Base-by-base conservation (phyloP, 257 asterid species). In the Solanum bulbocastanum region DNA sequence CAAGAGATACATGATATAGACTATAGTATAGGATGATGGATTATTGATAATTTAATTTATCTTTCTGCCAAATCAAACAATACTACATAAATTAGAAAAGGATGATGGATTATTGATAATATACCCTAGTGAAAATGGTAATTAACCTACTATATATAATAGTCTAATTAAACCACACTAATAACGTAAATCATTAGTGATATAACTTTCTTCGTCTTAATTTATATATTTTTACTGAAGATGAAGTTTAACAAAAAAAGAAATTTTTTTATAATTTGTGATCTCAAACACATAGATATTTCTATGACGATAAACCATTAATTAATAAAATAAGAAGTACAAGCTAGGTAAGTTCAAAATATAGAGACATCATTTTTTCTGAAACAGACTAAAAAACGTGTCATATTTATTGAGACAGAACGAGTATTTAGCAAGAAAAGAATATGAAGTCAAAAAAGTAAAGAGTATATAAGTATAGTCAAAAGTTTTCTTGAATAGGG, bases 251-350 rank as follows among this genome's bases (percentile, higher is more conserved):
- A 16, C 60, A 2, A 18, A 16, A 52, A 14, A 5, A 46, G 15
- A 8, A 49, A 1, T 49, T 5, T 5, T 14, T 4, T 46, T 5
- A 5, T 2, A 52, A 52, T 16, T 52, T 18, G 62, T 56, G n/a
- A 18, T 56, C 1, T 56, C 11, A 56, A 56, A 18, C 10, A 0
- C 5, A 56, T 56, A 18, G 22, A 56, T 56, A 56, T 56, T 56
- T 56, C 0, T 56, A 18, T 0, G 2, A 0, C 0, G 65, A 56
- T 56, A 18, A 56, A 56, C 9, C 4, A 56, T 56, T 56, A 18
- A 56, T 56, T 56, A 56, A 18, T 56, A 56, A 18, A 56, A 18
- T 18, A 18, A 56, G 22, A 56, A 56, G 65, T 18, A 56, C 4
- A 56, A 56, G 65, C 65, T 56, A 56, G 65, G 65, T 56, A 56